Evolutionary conservation across 306 rosid genomes (phyloP).

Genomic region (Bauhinia variegata): DNA sequence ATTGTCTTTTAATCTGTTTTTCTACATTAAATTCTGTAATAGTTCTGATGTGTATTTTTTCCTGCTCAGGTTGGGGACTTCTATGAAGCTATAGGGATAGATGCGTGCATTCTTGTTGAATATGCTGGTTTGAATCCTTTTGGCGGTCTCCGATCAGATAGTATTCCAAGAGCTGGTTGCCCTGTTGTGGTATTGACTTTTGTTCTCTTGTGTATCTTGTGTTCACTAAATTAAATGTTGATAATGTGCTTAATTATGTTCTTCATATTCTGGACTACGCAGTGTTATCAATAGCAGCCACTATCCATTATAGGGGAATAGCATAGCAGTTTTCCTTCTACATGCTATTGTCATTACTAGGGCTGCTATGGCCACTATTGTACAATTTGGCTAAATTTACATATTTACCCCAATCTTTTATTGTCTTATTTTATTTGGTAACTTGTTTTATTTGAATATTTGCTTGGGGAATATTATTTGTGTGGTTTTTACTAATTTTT

Average conservation of each 20-base stretch:
- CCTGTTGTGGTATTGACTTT: constrained; percentile 78
- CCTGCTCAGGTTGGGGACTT: constrained; percentile 87
- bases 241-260: neutral
- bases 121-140: constrained; percentile 92
- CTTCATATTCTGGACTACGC: constrained; percentile 27
- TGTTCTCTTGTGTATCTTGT: constrained; percentile 27
- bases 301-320: too few relatives aligned
- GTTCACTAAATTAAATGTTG: constrained; percentile 1
- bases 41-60: too few relatives aligned
- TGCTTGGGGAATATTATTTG: too few relatives aligned
- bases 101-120: constrained; percentile 91
- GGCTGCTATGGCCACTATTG: too few relatives aligned
- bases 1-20: neutral
- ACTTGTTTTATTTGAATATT: too few relatives aligned
- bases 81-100: constrained; percentile 89
- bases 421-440: too few relatives aligned
- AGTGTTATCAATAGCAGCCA: too few relatives aligned
- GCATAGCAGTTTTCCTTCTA: too few relatives aligned
- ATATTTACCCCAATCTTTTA: too few relatives aligned
- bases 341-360: too few relatives aligned
- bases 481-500: too few relatives aligned
- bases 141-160: constrained; percentile 85
- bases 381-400: too few relatives aligned
- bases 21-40: neutral
- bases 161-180: constrained; percentile 92